These are phyloP conservation scores for Penicillium sp. DNA, from an alignment of 2,329 filamentous ascomycete species.

Conservation along the genomic window DNA sequence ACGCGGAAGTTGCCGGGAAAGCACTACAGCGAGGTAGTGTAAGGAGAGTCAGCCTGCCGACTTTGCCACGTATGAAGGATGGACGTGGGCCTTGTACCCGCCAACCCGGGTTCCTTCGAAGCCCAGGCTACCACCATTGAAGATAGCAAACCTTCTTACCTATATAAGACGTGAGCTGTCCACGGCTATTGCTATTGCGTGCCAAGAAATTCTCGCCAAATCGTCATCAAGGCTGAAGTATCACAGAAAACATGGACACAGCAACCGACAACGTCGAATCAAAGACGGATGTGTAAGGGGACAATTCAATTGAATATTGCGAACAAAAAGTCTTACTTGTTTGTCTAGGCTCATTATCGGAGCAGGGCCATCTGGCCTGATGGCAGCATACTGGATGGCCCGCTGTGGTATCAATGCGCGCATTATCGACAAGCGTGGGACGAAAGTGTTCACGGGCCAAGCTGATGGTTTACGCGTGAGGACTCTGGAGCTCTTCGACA, in stretches of 20 bases:
- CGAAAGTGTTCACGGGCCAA: constrained; percentile 40
- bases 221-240: neutral
- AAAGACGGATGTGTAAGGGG: constrained; percentile 24
- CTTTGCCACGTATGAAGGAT: neutral
- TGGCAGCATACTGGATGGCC: constrained; percentile 56
- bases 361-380: constrained; percentile 55
- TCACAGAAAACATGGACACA: constrained; percentile 3
- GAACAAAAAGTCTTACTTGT: neutral
- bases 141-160: neutral
- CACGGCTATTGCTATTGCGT: neutral
- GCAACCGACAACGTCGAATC: constrained; percentile 7
- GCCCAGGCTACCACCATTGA: neutral
- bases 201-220: neutral
- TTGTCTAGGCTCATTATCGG: constrained; percentile 48
- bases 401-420: constrained; percentile 53
- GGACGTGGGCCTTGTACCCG: neutral
- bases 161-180: neutral
- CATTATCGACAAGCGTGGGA: constrained; percentile 52
- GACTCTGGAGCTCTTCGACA: constrained; percentile 62
- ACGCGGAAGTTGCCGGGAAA: neutral
- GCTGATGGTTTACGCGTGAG: constrained; percentile 29
- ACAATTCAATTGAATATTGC: neutral
- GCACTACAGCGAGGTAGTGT: neutral
- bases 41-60: neutral
- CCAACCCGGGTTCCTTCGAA: no score